Conservation (phyloP, 2,329 filamentous ascomycete genomes). For the Colletotrichum horii region DNA sequence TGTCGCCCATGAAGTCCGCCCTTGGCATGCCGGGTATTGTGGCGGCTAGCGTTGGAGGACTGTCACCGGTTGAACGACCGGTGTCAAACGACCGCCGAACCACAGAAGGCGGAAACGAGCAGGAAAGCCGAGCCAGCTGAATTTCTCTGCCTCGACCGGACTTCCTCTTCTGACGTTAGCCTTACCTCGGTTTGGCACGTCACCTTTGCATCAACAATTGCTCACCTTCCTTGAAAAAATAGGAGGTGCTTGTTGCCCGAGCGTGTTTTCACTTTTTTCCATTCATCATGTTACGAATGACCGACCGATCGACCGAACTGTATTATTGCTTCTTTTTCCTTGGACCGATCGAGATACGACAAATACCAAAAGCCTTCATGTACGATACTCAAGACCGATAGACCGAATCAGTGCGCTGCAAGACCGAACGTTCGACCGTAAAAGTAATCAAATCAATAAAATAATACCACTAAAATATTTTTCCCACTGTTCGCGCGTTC, state of each 20-base stretch:
- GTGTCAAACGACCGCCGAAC: not conserved
- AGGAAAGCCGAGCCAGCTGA: not conserved
- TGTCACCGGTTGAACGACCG: slow-evolving; percentile 19
- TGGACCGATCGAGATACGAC: not conserved
- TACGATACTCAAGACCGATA: slow-evolving; percentile 10
- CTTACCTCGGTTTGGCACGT: not conserved
- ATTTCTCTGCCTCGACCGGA: not conserved
- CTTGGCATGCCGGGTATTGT: slow-evolving; percentile 25
- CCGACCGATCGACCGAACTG: not conserved
- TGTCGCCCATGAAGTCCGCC: slow-evolving; percentile 23
- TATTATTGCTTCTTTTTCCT: not conserved
- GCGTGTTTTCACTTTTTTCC: not conserved
- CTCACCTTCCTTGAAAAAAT: not conserved
- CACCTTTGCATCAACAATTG: not conserved
- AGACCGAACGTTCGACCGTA: not conserved
- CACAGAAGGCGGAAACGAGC: not conserved
- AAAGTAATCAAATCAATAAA: not conserved
- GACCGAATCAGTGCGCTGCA: not conserved
- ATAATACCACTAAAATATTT: not conserved
- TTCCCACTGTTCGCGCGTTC: not conserved
- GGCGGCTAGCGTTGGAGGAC: slow-evolving; percentile 24
- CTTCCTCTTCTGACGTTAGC: not conserved
- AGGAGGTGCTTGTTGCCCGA: not conserved
- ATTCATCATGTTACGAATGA: not conserved
- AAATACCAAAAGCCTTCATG: not conserved